Evolutionary conservation across 805 yeast species (phyloP), one percentile per base, ranked within the genome.

Genomic region (Metschnikowia arizonensis): DNA sequence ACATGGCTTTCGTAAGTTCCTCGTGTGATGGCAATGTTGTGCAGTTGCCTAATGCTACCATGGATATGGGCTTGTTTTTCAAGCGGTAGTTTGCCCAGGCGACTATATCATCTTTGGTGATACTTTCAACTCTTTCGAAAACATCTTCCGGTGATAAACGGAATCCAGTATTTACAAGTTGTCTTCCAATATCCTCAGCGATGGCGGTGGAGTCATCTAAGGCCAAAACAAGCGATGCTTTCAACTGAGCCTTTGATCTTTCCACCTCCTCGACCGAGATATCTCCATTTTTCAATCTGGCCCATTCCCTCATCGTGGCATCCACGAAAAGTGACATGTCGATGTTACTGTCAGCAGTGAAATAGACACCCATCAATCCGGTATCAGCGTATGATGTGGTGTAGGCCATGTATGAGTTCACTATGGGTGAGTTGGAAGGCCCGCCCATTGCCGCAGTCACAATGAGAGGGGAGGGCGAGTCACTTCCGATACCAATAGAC

Each of bases 151-250:
- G 89, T 5, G 84, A 67, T 52, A 83, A 71, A 56, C 88, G 72
- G 56, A 69, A 76, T 25, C 99, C 99, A 3, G 98, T 90, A 43
- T 97, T 91, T 35, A 93, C 96, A 45, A 93, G 74, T 65, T 93
- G 99, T 66, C 99, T 83, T 23, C 99, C 99, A 56, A 93, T 88
- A 66, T 93, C 98, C 68, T 93, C 99, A 26, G 97, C 97, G 40
- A 89, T 81, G 5, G 97, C 91, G 6, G 98, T 89, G 11, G 96
- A 83, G 50, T 96, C 97, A 65, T 93, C 99, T 37, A 93, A 74
- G 5, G 96, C 86, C 46, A 93, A 73, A 41, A 93, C 74, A 45
- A 93, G 73, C 0, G 97, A 87, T 1, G 98, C 98, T 69, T 91
- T 90, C 53, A 93, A 74, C 68, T 90, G 97, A 2, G 97, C 82